Evolutionary conservation across 768 basidiomycete species (phyloP), one percentile per base, ranked within the genome.

Genomic region (Naganishia antarctica): DNA sequence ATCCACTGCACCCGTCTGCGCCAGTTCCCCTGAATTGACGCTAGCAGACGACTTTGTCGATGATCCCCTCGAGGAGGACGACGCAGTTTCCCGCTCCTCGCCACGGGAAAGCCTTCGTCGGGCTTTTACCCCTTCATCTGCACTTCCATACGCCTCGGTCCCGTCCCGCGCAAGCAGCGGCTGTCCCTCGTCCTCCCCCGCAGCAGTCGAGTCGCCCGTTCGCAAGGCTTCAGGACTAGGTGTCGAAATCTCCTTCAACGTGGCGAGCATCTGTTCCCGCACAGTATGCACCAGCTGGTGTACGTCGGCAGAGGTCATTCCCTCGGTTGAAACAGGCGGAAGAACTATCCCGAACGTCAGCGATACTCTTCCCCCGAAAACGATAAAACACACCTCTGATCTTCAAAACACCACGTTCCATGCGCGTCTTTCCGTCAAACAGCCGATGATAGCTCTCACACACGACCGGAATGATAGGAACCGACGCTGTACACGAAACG

Each of bases 381-480:
- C 43, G 32, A n/a, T n/a, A n/a, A n/a, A 18, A 70, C 85, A 65
- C 71, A 91, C 96, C 90, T 82, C 84, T 85, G 68, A 98, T 82
- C 73, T 84, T 89, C 67, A 98, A 81, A 11, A 81, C 83, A 0
- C 94, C 94, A 26, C 81, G 78, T 41, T 86, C 85, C 68, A 97
- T 89, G 21, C 73, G 57, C 6, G 68, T 64, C 44, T 85, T 79
- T 37, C 87, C 87, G 67, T 85, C 83, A 72, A 96, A 98, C 48
- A 94, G 69, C 66, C 84, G 79, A 83, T 89, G 89, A 76, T 98
- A 99, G 77, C 97, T 97, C 80, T 98, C 91, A 58, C 86, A 85
- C 2, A 98, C 87, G 58, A 99, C 83, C 6, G 96, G 94, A 31
- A 90, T 83, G 71, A 99, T 87, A 6, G 96, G 94, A 48, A 98